Evolutionary conservation across 2,329 filamentous ascomycete species (phyloP).

Genomic region (Alternaria rosae): DNA sequence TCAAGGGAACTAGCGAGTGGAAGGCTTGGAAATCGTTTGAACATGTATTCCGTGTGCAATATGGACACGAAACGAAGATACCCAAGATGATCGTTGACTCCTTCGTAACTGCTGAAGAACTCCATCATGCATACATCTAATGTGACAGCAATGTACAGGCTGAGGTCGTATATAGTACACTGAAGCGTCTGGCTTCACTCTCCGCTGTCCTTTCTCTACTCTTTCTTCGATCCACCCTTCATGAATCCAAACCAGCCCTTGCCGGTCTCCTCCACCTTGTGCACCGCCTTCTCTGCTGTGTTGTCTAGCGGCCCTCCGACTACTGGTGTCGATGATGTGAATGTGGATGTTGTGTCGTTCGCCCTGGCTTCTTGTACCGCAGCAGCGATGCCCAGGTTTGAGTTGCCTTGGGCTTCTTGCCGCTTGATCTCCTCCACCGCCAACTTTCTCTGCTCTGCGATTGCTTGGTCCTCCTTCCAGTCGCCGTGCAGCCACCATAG

Average conservation of each 20-base stretch:
- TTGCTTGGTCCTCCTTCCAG: slow-evolving; percentile 48
- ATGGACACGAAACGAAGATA: slow-evolving; percentile 41
- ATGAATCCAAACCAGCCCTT: slow-evolving; percentile 58
- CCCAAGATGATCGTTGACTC: slow-evolving; percentile 28
- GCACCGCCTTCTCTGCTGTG: slow-evolving; percentile 51
- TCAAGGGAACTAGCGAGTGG: slow-evolving; percentile 28
- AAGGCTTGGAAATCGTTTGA: slow-evolving; percentile 1
- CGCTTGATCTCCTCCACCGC: slow-evolving; percentile 42
- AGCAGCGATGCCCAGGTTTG: slow-evolving; percentile 35
- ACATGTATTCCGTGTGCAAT: slow-evolving; percentile 15
- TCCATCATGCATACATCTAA: slow-evolving; percentile 46
- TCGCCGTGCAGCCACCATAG: slow-evolving; percentile 49
- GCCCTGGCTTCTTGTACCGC: slow-evolving; percentile 45
- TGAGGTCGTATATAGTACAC: slow-evolving; percentile 44
- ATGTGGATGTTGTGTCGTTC: slow-evolving; percentile 22
- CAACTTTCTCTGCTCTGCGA: slow-evolving; percentile 44
- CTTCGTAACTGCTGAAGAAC: slow-evolving; percentile 32
- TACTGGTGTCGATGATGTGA: slow-evolving; percentile 36
- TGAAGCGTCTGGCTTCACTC: slow-evolving; percentile 10
- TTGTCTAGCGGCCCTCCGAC: slow-evolving; percentile 57
- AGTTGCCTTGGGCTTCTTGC: slow-evolving; percentile 32
- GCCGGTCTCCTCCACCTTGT: slow-evolving; percentile 46
- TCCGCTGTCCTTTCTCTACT: neutral
- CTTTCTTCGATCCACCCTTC: slow-evolving; percentile 44
- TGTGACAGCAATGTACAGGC: slow-evolving; percentile 45